phyloP scores from a whole-genome alignment of 2,329 filamentous ascomycete species.

The Cylindrodendrum hubeiense region DNA sequence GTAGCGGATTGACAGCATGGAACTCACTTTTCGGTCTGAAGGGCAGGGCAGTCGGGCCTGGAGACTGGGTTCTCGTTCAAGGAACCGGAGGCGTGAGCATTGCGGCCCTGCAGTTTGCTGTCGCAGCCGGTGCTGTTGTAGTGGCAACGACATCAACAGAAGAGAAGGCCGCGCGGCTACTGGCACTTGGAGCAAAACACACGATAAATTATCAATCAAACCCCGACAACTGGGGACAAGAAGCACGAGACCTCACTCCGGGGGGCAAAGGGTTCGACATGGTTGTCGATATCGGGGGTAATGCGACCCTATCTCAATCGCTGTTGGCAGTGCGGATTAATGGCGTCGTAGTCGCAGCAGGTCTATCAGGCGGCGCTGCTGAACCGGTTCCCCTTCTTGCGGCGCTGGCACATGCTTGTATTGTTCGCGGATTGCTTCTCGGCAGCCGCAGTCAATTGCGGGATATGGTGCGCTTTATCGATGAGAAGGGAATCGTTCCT shows the following conservation, averaged over 20 bases:
- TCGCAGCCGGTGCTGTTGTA: conserved; percentile 63
- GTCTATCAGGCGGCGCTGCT: conserved; percentile 42
- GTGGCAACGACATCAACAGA: conserved; percentile 71
- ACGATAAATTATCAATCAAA: conserved; percentile 72
- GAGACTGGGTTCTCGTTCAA: conserved; percentile 52
- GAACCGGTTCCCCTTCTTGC: conserved; percentile 41
- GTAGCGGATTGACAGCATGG: conserved; percentile 64
- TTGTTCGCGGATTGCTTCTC: conserved; percentile 45
- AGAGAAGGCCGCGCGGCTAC: conserved; percentile 65
- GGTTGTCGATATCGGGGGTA: conserved; percentile 74
- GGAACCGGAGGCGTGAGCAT: conserved; percentile 56
- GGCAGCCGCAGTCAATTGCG: conserved; percentile 45
- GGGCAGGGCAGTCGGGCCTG: conserved; percentile 53
- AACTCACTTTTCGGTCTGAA: conserved; percentile 63
- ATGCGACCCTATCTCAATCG: conserved; percentile 68
- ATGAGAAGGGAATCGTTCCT: conserved; percentile 47
- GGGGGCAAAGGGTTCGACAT: conserved; percentile 68
- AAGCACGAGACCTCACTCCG: conserved; percentile 62
- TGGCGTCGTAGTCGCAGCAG: conserved; percentile 50
- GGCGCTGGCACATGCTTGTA: conserved; percentile 42
- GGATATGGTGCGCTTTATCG: conserved; percentile 47
- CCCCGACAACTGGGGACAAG: conserved; percentile 67
- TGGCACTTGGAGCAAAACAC: conserved; percentile 67
- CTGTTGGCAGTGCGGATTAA: conserved; percentile 60
- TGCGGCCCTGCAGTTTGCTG: conserved; percentile 55